phyloP scores from a whole-genome alignment of 2,329 filamentous ascomycete species.

The Arachnomyces sp. region DNA sequence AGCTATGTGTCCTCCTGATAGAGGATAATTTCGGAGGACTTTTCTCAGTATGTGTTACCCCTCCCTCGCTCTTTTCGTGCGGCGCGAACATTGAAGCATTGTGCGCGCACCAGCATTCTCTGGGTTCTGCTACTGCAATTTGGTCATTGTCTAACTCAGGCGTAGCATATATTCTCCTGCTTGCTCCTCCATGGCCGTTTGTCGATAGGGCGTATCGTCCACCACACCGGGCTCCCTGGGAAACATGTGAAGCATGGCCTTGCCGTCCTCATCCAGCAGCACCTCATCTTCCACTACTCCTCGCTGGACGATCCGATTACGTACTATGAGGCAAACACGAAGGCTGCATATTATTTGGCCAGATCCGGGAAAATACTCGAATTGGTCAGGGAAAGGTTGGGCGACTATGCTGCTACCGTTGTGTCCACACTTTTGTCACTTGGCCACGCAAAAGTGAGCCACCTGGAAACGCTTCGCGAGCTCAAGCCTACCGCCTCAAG shows the following conservation, averaged over 20 bases:
- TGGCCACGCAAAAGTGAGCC: conserved; percentile 58
- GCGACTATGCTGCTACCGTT: conserved; percentile 63
- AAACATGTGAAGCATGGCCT: conserved; percentile 73
- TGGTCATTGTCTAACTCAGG: conserved; percentile 2
- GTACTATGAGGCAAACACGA: conserved; percentile 75
- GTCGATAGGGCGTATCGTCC: conserved; percentile 58
- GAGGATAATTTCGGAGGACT: conserved; percentile 87
- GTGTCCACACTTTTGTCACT: conserved; percentile 66
- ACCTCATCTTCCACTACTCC: conserved; percentile 68
- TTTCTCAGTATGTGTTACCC: conserved; percentile 60
- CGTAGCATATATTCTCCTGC: conserved; percentile 71
- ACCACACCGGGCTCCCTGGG: conserved; percentile 63
- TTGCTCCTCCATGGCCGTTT: conserved; percentile 74
- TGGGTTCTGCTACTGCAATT: no score
- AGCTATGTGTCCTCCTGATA: conserved; percentile 84
- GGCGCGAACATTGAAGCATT: background rate
- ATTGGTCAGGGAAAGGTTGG: conserved; percentile 64
- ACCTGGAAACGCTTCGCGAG: conserved; percentile 36
- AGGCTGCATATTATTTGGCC: conserved; percentile 71
- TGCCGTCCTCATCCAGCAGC: conserved; percentile 78
- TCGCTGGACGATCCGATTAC: conserved; percentile 54
- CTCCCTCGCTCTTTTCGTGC: conserved; percentile 4
- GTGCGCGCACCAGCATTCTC: background rate
- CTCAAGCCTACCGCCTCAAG: conserved; percentile 17
- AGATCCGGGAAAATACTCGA: conserved; percentile 75